Conservation (phyloP, 1,139 yeast genomes). For the Protomyces arabidopsidicola region DNA sequence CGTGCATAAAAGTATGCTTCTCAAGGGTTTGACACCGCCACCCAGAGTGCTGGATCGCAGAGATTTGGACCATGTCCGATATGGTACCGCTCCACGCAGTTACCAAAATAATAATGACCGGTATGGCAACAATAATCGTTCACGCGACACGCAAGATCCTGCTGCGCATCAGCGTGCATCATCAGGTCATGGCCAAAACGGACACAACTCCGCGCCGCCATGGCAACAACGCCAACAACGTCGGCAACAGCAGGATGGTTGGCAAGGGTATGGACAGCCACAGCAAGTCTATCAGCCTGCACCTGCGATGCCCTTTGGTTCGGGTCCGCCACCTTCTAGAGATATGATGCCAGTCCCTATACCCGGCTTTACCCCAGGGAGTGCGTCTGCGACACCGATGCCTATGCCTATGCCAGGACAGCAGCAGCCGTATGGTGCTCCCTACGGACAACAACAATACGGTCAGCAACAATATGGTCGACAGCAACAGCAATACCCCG, state of each 20-base stretch:
- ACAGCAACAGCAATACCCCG: not conserved
- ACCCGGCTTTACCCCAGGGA: constrained; percentile 4
- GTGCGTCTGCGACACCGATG: not conserved
- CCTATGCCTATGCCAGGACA: not conserved
- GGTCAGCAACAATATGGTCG: constrained; percentile 1
- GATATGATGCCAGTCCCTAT: constrained; percentile 15
- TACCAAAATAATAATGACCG: constrained; percentile 11
- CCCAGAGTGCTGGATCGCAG: constrained; percentile 16
- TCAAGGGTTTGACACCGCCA: constrained; percentile 53
- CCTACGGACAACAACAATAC: not conserved
- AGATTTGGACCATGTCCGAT: constrained; percentile 21
- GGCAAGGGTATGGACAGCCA: constrained; percentile 13
- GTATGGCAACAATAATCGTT: constrained; percentile 21
- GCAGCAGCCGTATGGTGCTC: not conserved
- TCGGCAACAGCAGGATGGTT: not conserved
- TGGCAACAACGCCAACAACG: constrained; percentile 14
- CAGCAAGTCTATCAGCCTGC: constrained; percentile 8
- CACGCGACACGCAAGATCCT: constrained; percentile 20
- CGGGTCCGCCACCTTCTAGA: constrained; percentile 15
- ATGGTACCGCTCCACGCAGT: constrained; percentile 16
- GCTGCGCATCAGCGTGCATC: constrained; percentile 12
- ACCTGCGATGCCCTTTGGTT: constrained; percentile 7
- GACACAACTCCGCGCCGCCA: not conserved
- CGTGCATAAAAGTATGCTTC: constrained; percentile 65
- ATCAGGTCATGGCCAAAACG: not conserved